Evolutionary conservation across 2,329 filamentous ascomycete species (phyloP), one percentile per base, ranked within the genome.

Genomic region (Blumeriella jaapii): DNA sequence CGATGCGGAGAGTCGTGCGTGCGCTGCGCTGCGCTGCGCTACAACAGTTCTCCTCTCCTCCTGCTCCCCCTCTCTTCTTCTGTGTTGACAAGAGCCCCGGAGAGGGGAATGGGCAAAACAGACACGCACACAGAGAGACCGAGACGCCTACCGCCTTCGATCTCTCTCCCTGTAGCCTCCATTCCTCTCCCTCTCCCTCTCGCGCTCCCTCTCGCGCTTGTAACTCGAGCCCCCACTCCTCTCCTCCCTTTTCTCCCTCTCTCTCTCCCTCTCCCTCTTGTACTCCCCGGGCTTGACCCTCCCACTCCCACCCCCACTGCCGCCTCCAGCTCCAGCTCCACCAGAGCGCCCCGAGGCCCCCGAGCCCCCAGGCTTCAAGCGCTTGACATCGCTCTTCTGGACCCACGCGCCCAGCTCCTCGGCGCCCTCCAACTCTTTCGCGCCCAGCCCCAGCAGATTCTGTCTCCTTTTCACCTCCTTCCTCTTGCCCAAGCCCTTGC

Each of bases 371-470:
- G 51, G 55, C 22, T 59, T 59, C 31, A 66, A 58, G 42, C 67
- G 69, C 19, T 63, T 65, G 39, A 65, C 65, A 50, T 71, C 70
- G 38, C 70, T 69, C 36, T 73, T 74, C 40, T 81, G 82, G 9
- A 86, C 80, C 83, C 83, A 93, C 1, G 74, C 78, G 1, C 82
- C 84, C 12, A 93, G 61, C 48, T 93, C 83, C 42, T 83, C 69
- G 14, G 65, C 71, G 23, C 69, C 74, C 29, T 81, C 75, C 11
- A 85, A 69, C 52, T 85, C 77, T 54, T 89, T 94, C 8, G 87
- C 87, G 3, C 89, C 91, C 6, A 96, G 78, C 0, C 91, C 91
- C 7, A 96, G 65, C 37, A 93, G 69, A 39, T 85, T 85, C 11
- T 85, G 79, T 31, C 87, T 73, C 33, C 77, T 69, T 53, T 81